phyloP scores from a whole-genome alignment of 164 flowering plant genomes.

The Vitis vinifera region DNA sequence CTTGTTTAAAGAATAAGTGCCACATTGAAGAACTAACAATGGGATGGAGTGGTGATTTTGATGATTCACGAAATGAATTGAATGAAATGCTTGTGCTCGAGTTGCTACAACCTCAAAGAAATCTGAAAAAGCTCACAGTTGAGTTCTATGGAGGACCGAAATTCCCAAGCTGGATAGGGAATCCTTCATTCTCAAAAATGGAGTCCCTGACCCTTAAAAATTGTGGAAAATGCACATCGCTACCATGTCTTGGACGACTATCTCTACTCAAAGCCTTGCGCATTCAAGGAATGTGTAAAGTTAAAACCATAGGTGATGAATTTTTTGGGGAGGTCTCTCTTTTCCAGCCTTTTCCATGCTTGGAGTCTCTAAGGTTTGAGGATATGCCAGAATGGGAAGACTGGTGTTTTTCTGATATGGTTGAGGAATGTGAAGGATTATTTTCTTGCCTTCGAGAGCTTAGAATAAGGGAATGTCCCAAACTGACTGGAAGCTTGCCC shows the following conservation, averaged over 20 bases:
- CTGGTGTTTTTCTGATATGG: neutral
- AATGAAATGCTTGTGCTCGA: constrained; percentile 5
- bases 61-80: neutral
- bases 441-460: neutral
- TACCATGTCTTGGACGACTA: neutral
- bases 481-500: neutral
- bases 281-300: neutral
- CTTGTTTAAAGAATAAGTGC: neutral
- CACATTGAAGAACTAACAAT: neutral
- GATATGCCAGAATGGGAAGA: neutral
- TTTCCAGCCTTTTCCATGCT: neutral
- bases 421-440: neutral
- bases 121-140: constrained; percentile 8
- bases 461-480: neutral
- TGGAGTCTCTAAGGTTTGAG: neutral
- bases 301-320: neutral
- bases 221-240: neutral
- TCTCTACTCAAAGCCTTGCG: neutral
- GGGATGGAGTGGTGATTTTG: neutral
- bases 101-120: constrained; percentile 7
- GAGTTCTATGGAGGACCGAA: neutral
- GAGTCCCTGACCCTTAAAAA: neutral
- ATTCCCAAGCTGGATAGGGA: constrained; percentile 13
- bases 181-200: neutral
- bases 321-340: neutral